Percentiles rank a stretch among this genome's conserved stretches.
These are phyloP conservation scores for Volutella citrinella DNA, from an alignment of 2,329 filamentous ascomycete genomes.

Conservation along the genomic window DNA sequence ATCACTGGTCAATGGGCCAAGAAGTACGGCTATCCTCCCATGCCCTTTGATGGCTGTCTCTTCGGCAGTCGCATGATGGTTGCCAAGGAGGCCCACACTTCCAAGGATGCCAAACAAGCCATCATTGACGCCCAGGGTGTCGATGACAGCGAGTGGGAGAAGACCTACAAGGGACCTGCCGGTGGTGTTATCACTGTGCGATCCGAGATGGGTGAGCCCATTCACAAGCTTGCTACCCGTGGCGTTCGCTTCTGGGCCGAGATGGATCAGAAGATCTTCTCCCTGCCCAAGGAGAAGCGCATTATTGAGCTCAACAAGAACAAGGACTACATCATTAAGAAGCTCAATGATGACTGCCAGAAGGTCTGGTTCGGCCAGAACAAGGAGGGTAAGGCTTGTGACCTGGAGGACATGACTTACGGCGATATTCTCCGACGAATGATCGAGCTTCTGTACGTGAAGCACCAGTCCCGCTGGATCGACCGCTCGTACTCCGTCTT, in stretches of 20 bases:
- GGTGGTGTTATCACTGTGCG: conserved; percentile 95
- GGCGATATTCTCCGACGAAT: conserved; percentile 81
- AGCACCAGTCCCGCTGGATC: conserved; percentile 89
- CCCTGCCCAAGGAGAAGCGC: conserved; percentile 90
- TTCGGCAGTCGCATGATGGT: conserved; percentile 96
- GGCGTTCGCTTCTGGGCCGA: conserved; percentile 97
- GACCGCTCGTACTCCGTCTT: conserved; percentile 78
- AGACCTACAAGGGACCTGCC: conserved; percentile 86
- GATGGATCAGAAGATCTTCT: conserved; percentile 99
- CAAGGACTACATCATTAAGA: conserved; percentile 88
- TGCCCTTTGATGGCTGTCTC: conserved; percentile 91
- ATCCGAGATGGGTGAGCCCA: conserved; percentile 99
- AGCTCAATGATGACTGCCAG: conserved; percentile 93
- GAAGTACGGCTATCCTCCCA: conserved; percentile 81
- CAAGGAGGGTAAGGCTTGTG: conserved; percentile 73
- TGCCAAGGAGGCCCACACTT: conserved; percentile 87
- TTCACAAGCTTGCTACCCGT: conserved; percentile 96
- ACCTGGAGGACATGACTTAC: conserved; percentile 96
- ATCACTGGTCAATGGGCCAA: conserved; percentile 86
- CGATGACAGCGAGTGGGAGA: conserved; percentile 81
- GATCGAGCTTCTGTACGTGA: conserved; percentile 88
- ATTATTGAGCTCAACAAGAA: conserved; percentile 84
- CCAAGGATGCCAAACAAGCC: conserved; percentile 81
- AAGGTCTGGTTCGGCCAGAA: conserved; percentile 96
- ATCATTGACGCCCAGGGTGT: conserved; percentile 84